Evolutionary conservation across 1,284 basidiomycete species (phyloP).

Genomic region (Apiotrichum sp.): DNA sequence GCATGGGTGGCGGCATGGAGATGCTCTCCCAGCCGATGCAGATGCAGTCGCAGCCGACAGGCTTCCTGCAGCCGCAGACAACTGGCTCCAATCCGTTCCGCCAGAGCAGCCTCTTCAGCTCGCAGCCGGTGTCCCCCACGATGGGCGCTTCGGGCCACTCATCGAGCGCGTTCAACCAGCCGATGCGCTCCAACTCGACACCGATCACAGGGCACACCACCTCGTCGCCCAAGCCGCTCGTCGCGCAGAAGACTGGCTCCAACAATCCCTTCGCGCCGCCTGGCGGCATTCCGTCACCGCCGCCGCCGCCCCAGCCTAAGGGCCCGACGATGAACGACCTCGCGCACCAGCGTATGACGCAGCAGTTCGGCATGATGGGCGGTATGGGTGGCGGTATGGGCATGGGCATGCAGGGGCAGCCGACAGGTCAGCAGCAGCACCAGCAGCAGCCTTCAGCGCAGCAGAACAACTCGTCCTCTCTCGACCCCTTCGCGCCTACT

Average conservation of each 20-base stretch:
- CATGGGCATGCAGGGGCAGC: background rate
- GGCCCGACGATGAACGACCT: constrained; percentile 76
- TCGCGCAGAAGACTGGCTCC: constrained; percentile 85
- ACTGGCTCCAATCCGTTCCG: constrained; percentile 74
- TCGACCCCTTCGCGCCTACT: constrained; percentile 8
- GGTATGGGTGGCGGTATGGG: constrained; percentile 4
- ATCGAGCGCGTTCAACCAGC: constrained; percentile 54
- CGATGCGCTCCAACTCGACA: constrained; percentile 1
- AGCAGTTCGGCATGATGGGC: constrained; percentile 10
- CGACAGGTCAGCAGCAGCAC: background rate
- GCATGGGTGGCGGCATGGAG: constrained; percentile 31
- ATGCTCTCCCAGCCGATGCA: constrained; percentile 36
- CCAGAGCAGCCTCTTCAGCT: constrained; percentile 35
- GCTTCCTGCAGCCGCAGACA: constrained; percentile 60
- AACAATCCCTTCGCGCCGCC: constrained; percentile 88
- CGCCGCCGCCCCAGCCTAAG: constrained; percentile 58
- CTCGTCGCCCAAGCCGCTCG: constrained; percentile 55
- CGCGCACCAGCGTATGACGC: constrained; percentile 51
- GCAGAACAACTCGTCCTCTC: background rate
- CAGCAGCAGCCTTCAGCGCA: constrained; percentile 7
- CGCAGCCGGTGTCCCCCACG: background rate
- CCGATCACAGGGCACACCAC: constrained; percentile 49
- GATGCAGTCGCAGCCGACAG: constrained; percentile 44
- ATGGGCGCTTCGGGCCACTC: background rate
- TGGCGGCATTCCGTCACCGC: constrained; percentile 46